Conservation (phyloP, 2,329 filamentous ascomycete species). For the Diplodia sapinea region DNA sequence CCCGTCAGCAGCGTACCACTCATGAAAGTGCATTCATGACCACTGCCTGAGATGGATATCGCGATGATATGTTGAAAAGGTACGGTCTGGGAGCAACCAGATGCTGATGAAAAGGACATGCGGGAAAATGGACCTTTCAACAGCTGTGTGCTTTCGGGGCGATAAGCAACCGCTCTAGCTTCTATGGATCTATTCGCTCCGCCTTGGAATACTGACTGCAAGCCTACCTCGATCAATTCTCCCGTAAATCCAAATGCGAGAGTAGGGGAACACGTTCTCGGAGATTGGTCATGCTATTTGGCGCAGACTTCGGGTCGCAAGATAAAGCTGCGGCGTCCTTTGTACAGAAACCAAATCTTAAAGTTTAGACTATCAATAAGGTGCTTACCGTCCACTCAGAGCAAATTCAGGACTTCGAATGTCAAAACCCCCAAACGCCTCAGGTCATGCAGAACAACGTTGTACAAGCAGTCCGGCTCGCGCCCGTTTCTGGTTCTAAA, state of each 20-base stretch:
- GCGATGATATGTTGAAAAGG: neutral
- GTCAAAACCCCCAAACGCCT: conserved; percentile 25
- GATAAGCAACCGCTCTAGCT: conserved; percentile 1
- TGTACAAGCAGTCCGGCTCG: conserved; percentile 23
- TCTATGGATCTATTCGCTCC: conserved; percentile 6
- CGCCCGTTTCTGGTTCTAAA: conserved; percentile 7
- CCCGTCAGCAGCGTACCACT: neutral
- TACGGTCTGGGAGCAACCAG: too few species aligned
- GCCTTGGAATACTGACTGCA: neutral
- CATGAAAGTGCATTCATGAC: too few species aligned
- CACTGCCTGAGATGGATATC: neutral
- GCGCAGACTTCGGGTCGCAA: neutral
- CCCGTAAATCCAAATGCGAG: neutral
- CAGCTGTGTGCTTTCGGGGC: neutral
- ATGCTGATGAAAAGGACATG: neutral
- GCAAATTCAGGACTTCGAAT: conserved; percentile 8
- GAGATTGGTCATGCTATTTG: neutral
- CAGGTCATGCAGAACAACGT: conserved; percentile 30
- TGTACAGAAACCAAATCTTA: neutral
- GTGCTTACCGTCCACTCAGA: conserved; percentile 4
- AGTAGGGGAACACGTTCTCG: neutral
- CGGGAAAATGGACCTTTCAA: neutral
- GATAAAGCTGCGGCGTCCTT: neutral
- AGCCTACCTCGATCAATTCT: neutral
- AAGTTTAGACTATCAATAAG: conserved; percentile 18